Conservation (phyloP, 1,139 yeast genomes). For the Pichiaceae sp. region DNA sequence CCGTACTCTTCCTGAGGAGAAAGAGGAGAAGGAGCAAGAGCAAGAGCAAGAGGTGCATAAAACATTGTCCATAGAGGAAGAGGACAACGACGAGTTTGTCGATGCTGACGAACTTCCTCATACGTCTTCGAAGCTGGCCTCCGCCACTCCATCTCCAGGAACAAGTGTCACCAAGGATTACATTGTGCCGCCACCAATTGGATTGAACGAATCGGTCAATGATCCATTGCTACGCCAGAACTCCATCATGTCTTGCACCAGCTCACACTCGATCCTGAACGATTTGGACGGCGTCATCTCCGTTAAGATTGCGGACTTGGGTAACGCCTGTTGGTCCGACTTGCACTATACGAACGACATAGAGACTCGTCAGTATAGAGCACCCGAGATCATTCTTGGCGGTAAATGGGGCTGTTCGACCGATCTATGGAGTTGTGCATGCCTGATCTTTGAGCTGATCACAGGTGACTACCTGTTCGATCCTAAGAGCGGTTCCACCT, state of each 20-base stretch:
- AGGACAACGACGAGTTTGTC: slow-evolving; percentile 16
- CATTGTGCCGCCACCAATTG: too few relatives aligned
- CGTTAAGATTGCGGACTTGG: slow-evolving; percentile 67
- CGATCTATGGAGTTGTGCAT: slow-evolving; percentile 70
- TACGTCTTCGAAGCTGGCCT: too few relatives aligned
- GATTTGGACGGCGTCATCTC: slow-evolving; percentile 29
- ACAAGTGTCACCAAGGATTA: too few relatives aligned
- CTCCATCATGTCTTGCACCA: slow-evolving; percentile 6
- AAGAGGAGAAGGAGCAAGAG: slow-evolving; percentile 8
- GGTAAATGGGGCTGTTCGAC: slow-evolving; percentile 70
- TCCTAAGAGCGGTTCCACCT: slow-evolving; percentile 44
- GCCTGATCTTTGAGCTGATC: slow-evolving; percentile 59
- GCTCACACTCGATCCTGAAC: slow-evolving; percentile 11
- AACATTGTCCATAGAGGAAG: slow-evolving; percentile 2
- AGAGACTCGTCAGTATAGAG: slow-evolving; percentile 68
- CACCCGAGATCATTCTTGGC: slow-evolving; percentile 59
- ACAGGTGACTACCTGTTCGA: slow-evolving; percentile 75
- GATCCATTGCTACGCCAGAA: too few relatives aligned
- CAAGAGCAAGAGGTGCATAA: neutral
- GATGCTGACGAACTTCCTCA: slow-evolving; percentile 18
- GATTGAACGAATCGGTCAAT: too few relatives aligned
- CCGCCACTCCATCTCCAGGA: neutral
- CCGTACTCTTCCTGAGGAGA: slow-evolving; percentile 4
- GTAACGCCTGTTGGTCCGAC: slow-evolving; percentile 64
- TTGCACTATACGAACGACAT: slow-evolving; percentile 65